Base-by-base conservation (phyloP, 176 grass and related monocot genomes). In the Rhipidocladum racemiflorum region DNA sequence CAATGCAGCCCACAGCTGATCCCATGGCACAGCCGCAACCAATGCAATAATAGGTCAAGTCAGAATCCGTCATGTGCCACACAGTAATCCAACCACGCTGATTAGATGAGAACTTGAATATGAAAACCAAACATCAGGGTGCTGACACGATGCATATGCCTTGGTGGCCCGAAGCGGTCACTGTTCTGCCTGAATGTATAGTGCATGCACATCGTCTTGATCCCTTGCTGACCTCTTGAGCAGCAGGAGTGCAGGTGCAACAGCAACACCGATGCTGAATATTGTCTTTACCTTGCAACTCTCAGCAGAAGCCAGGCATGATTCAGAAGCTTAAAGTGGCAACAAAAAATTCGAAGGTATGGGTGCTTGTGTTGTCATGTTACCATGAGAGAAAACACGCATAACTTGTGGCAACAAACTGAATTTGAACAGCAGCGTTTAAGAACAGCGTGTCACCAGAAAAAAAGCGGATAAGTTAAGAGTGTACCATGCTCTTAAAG, bases 141-240 rank as follows among this genome's bases (percentile, higher is more conserved):
- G 61, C 82, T 75, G 76, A 85, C 82, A 89, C 75, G 59, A 84
- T 72, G 38, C 74, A 79, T 72, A 73, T 74, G 70, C 55, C 50
- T 46, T n/a, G n/a, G n/a, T n/a, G n/a, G n/a, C n/a, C n/a, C n/a
- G n/a, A n/a, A n/a, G n/a, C n/a, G n/a, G n/a, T n/a, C n/a, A n/a
- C n/a, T n/a, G n/a, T n/a, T n/a, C n/a, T n/a, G n/a, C n/a, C 81
- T 74, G 81, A 79, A 79, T 79, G 48, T 75, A n/a, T 39, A 14
- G 23, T 17, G 14, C 25, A 30, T 0, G 5, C 24, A 29, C 12
- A 61, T 61, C n/a, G 4, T 29, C 24, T 15, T 61, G 25, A 61
- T 29, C 25, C 54, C 59, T 61, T 25, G 23, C 59, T 29, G 59
- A 61, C 13, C 59, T 61, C 59, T 61, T 61, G 24, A 28, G 21